Conservation (phyloP, 78 protist species). For the Guillardia theta region DNA sequence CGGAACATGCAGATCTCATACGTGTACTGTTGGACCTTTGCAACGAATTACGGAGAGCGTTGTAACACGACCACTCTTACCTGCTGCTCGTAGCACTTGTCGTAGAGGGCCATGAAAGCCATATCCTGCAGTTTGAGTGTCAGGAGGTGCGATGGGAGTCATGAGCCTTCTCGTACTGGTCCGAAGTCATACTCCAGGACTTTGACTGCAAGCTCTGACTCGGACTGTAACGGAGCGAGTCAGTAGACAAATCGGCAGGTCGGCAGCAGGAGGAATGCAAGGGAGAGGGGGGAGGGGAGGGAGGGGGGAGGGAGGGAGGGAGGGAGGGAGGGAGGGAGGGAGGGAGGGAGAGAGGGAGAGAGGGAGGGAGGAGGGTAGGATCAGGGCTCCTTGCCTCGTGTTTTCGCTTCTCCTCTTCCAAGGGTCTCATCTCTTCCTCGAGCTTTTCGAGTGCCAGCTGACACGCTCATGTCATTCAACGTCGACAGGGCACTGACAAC, state of each 20-base stretch:
- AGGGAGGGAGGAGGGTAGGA: neutral
- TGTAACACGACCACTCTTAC: neutral
- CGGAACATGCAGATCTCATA: neutral
- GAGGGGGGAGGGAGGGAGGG: neutral
- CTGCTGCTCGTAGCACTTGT: neutral
- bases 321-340: neutral
- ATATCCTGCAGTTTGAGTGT: neutral
- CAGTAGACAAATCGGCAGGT: neutral
- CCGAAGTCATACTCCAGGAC: no score
- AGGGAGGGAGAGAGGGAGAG: neutral
- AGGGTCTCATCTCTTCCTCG: no score
- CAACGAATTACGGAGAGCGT: no score
- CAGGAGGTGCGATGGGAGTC: no score
- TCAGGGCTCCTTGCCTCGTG: neutral
- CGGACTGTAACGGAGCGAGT: no score
- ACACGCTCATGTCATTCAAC: no score
- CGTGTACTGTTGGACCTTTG: no score
- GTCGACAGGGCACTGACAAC: no score
- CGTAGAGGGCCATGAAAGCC: neutral
- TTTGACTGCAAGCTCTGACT: no score
- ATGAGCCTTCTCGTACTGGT: no score
- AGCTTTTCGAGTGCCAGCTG: no score
- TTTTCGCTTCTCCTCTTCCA: no score
- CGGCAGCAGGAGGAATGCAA: neutral
- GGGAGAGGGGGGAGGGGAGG: neutral